A percentile compares a stretch with the other conserved stretches of the same genome.
Evolutionary conservation across 2,329 filamentous ascomycete species (phyloP).

Genomic region (Fusarium bulbicola): DNA sequence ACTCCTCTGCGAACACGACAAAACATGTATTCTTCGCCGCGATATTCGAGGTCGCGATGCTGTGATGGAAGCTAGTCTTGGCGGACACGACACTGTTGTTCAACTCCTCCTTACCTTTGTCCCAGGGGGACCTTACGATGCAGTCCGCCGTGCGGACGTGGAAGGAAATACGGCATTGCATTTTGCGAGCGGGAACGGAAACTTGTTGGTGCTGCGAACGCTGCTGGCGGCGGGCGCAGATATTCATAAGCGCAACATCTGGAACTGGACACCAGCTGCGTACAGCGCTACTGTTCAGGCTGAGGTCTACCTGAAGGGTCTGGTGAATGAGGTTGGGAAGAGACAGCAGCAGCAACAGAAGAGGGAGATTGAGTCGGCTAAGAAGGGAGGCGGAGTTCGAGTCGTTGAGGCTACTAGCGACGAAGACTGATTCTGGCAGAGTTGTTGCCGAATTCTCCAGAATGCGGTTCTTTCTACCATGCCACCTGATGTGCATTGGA

Average conservation of each 20-base stretch:
- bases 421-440: slow-evolving; percentile 36
- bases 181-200: slow-evolving; percentile 84
- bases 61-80: slow-evolving; percentile 70
- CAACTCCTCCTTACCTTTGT: slow-evolving; percentile 71
- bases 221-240: slow-evolving; percentile 82
- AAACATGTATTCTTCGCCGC: slow-evolving; percentile 68
- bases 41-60: slow-evolving; percentile 77
- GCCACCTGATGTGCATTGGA: neutral
- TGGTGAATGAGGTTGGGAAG: slow-evolving; percentile 77
- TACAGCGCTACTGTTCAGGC: slow-evolving; percentile 85
- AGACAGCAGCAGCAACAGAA: slow-evolving; percentile 52
- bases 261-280: slow-evolving; percentile 83
- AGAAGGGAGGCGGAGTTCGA: slow-evolving; percentile 55
- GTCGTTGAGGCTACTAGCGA: slow-evolving; percentile 54
- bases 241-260: slow-evolving; percentile 74
- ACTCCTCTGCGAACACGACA: slow-evolving; percentile 72
- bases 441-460: neutral
- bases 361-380: slow-evolving; percentile 50
- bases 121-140: slow-evolving; percentile 61
- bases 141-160: slow-evolving; percentile 68
- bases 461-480: neutral
- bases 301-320: slow-evolving; percentile 82
- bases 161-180: slow-evolving; percentile 89
- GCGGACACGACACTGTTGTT: slow-evolving; percentile 71
- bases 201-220: slow-evolving; percentile 79